Evolutionary conservation across 176 grass and related monocot genomes (phyloP).

Genomic region (bread wheat (Triticum aestivum)): DNA sequence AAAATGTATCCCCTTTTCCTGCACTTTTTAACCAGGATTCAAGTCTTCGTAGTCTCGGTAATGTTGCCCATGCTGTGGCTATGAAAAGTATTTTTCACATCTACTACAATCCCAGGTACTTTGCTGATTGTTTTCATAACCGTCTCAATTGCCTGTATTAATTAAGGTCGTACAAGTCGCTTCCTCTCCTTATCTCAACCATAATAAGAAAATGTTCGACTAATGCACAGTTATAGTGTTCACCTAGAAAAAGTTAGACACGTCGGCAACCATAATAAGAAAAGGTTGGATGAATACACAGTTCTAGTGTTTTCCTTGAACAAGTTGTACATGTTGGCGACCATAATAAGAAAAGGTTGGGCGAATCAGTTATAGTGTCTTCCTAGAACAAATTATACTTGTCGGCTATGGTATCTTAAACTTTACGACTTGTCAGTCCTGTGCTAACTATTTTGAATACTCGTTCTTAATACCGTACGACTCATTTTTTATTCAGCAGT

Average conservation of each 20-base stretch:
- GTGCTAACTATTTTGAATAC: slow-evolving; percentile 8
- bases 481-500: not conserved
- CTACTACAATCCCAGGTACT: slow-evolving; percentile 88
- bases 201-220: not conserved
- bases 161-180: too few species aligned
- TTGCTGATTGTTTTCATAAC: not conserved
- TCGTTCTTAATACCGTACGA: not conserved
- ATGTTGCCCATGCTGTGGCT: slow-evolving; percentile 63
- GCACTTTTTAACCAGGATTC: slow-evolving; percentile 51
- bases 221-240: not conserved
- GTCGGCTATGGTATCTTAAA: not conserved
- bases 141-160: not conserved
- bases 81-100: slow-evolving; percentile 69
- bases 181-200: not conserved
- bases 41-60: slow-evolving; percentile 54
- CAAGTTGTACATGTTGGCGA: not conserved
- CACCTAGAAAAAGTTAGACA: not conserved
- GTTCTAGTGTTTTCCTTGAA: slow-evolving; percentile 9
- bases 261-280: not conserved
- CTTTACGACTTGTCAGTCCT: not conserved
- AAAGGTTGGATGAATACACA: not conserved
- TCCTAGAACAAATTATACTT: not conserved
- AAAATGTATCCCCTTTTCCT: slow-evolving; percentile 46
- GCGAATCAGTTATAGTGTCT: too few species aligned
- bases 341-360: too few species aligned